phyloP scores from a whole-genome alignment of 306 rosid genomes.

The Macrotyloma uniflorum region DNA sequence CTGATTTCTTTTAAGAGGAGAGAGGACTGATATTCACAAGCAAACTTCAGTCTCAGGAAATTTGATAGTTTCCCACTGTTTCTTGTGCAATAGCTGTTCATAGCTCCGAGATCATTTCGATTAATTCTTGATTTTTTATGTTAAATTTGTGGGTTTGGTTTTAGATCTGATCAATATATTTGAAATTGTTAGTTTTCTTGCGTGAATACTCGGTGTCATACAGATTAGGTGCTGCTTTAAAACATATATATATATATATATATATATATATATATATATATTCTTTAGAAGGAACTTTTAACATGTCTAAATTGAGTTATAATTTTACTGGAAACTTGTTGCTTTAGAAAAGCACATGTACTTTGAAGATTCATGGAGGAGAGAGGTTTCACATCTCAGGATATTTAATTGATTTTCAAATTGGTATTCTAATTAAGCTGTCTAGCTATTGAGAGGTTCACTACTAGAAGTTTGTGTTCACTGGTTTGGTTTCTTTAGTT shows the following conservation, averaged over 20 bases:
- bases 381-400: no score
- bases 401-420: no score
- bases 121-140: background rate
- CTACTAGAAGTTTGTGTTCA: background rate
- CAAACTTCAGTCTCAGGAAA: background rate
- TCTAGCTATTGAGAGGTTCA: no score
- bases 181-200: background rate
- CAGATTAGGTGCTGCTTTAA: background rate
- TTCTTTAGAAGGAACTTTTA: background rate
- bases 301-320: background rate
- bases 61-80: background rate
- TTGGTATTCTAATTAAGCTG: no score
- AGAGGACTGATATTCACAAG: background rate
- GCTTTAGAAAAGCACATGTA: background rate
- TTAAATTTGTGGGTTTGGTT: background rate
- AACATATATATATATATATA: no score
- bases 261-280: no score
- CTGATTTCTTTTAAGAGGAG: background rate
- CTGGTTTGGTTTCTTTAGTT: background rate
- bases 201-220: background rate
- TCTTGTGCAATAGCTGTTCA: background rate
- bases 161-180: background rate
- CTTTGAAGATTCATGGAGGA: background rate
- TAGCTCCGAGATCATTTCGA: constrained; percentile 2
- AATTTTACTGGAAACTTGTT: background rate